Conservation (phyloP, 495 filamentous ascomycete species). For the Echria macrotheca region DNA sequence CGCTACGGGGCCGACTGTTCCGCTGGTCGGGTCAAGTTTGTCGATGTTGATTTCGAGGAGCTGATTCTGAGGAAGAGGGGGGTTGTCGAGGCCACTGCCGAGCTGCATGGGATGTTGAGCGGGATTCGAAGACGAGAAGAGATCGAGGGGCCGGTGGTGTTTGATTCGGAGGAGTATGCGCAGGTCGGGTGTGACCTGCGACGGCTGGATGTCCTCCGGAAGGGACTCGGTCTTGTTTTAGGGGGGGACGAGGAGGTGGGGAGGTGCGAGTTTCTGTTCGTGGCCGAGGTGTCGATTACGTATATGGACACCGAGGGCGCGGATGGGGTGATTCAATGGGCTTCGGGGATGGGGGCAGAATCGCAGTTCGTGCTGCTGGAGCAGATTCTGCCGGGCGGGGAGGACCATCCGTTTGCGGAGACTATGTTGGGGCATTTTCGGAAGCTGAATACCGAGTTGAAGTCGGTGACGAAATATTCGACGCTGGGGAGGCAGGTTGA, state of each 20-base stretch:
- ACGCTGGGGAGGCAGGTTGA: constrained; percentile 54
- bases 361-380: constrained; percentile 79
- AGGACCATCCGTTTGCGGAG: constrained; percentile 72
- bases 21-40: constrained; percentile 59
- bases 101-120: constrained; percentile 41
- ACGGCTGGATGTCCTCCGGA: constrained; percentile 52
- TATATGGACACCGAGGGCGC: constrained; percentile 80
- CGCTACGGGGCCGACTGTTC: constrained; percentile 50
- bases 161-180: constrained; percentile 65
- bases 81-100: constrained; percentile 54
- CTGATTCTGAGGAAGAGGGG: constrained; percentile 70
- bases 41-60: constrained; percentile 84
- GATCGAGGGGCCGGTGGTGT: constrained; percentile 30
- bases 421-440: constrained; percentile 85
- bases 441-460: constrained; percentile 71
- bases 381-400: constrained; percentile 74
- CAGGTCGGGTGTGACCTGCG: constrained; percentile 80
- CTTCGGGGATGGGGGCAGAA: constrained; percentile 54
- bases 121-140: constrained; percentile 5
- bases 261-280: constrained; percentile 63
- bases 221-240: constrained; percentile 48
- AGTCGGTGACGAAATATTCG: constrained; percentile 66
- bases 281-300: constrained; percentile 84
- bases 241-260: constrained; percentile 51
- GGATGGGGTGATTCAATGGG: constrained; percentile 68